Base-by-base conservation (phyloP, 345 rosid species). In the Excoecaria agallocha region DNA sequence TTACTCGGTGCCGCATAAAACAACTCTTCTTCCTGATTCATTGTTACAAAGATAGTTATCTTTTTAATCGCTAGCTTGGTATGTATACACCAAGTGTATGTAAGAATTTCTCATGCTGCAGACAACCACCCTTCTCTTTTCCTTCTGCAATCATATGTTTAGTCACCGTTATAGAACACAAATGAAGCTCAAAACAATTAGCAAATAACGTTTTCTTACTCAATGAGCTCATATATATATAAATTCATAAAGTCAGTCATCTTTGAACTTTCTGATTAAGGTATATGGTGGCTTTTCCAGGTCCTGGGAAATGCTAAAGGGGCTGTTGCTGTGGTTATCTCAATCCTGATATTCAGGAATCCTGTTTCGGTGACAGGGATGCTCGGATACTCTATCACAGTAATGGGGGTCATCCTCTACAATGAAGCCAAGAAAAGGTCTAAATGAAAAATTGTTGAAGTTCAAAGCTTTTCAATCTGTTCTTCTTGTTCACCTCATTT, bases 221-320 rank as follows among this genome's bases (percentile, higher is more conserved):
- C 30, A 30, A 30, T 43, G 48, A 43, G 10, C 10, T 43, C n/a
- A n/a, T 43, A 43, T 43, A 43, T 4, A 9, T 10, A 43, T 43
- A 43, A 6, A 43, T 43, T 43, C 48, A 43, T 43, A 9, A 43
- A 43, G 48, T 5, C 8, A 45, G 30, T 51, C 52, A 10, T 39
- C 8, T 52, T 55, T 7, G 35, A 39, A 43, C 48, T 61, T 66
- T 8, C 48, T 50, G 19, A 78, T 37, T 52, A 9, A 74, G 39
- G 62, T 52, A 55, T 25, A 15, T 46, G 59, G 5, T 62, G 13
- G 30, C 11, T 45, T 19, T 74, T 72, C 8, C 77, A 86, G 86
- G 88, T 85, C 4, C 66, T 83, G 37, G 86, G 86, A 55, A 85
- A 77, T 67, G 87, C 87, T 6, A 84, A 82, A 78, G 85, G 85